phyloP scores from a whole-genome alignment of 192 early-diverging fungal genomes.

The Linderina pennispora region DNA sequence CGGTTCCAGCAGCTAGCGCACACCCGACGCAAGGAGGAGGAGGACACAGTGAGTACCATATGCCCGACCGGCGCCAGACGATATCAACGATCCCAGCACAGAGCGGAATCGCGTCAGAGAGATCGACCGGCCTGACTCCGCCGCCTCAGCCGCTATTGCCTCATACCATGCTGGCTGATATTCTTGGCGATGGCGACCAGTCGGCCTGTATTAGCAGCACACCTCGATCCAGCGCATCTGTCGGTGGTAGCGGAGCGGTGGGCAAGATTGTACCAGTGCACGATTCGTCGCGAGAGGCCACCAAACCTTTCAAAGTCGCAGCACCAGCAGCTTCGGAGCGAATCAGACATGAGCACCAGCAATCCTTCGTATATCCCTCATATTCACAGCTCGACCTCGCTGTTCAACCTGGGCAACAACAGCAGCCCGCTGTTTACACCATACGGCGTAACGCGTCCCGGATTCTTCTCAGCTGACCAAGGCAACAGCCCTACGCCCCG shows the following conservation, averaged over 20 bases:
- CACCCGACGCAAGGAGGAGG: neutral
- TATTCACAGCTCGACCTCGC: neutral
- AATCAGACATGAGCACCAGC: no score
- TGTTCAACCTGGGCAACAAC: neutral
- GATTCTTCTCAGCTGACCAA: neutral
- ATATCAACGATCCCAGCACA: no score
- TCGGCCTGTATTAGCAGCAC: constrained; percentile 1
- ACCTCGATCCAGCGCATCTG: neutral
- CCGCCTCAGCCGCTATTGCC: constrained; percentile 27
- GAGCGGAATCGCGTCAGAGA: neutral
- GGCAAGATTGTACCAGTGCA: no score
- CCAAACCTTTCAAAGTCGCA: no score
- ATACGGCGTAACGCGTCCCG: neutral
- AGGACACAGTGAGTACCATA: neutral
- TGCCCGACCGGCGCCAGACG: neutral
- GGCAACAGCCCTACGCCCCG: no score
- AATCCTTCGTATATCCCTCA: no score
- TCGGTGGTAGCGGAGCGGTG: neutral
- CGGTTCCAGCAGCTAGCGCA: neutral
- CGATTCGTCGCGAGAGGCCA: no score
- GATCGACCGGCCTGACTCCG: neutral
- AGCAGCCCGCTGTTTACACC: neutral
- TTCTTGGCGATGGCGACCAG: constrained; percentile 15
- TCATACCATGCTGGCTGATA: constrained; percentile 28
- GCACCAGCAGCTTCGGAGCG: no score